Conservation (phyloP, 1,139 yeast species). For the Taphrina flavorubra region DNA sequence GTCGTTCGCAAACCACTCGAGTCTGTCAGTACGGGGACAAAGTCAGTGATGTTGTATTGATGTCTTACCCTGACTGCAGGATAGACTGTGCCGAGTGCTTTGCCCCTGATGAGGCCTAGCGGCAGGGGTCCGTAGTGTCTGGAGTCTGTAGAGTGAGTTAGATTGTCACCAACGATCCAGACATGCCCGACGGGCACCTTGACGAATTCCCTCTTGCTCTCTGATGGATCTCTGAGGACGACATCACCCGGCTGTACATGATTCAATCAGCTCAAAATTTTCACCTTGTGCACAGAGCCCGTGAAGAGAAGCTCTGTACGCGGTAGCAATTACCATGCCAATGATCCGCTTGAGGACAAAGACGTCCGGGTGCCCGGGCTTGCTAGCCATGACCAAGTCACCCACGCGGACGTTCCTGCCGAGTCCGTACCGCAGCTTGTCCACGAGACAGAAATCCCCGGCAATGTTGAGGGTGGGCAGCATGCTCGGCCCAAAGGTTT, state of each 20-base stretch:
- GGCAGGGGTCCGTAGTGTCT: constrained; percentile 88
- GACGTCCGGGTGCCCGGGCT: constrained; percentile 87
- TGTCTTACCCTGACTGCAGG: constrained; percentile 8
- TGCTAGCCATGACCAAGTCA: constrained; percentile 83
- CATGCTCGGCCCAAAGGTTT: constrained; percentile 80
- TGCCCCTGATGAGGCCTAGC: constrained; percentile 84
- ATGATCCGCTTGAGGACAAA: constrained; percentile 90
- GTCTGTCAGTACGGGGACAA: background rate
- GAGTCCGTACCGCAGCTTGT: constrained; percentile 61
- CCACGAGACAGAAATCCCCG: constrained; percentile 80
- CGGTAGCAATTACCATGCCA: constrained; percentile 70
- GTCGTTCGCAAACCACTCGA: constrained; percentile 23
- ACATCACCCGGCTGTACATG: constrained; percentile 26
- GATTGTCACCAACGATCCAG: constrained; percentile 96
- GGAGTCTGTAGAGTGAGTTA: constrained; percentile 87
- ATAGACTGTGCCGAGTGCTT: constrained; percentile 54
- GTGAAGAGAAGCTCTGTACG: too few species aligned
- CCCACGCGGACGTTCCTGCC: constrained; percentile 75
- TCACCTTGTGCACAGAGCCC: constrained; percentile 61
- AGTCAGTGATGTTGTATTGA: background rate
- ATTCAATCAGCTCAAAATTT: background rate
- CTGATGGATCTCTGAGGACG: constrained; percentile 40
- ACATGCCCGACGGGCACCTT: constrained; percentile 87
- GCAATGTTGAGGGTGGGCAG: constrained; percentile 79
- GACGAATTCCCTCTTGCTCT: constrained; percentile 54